These are phyloP conservation scores for Trichoderma aggressivum DNA, from an alignment of 2,329 filamentous ascomycete species.

Conservation along the genomic window DNA sequence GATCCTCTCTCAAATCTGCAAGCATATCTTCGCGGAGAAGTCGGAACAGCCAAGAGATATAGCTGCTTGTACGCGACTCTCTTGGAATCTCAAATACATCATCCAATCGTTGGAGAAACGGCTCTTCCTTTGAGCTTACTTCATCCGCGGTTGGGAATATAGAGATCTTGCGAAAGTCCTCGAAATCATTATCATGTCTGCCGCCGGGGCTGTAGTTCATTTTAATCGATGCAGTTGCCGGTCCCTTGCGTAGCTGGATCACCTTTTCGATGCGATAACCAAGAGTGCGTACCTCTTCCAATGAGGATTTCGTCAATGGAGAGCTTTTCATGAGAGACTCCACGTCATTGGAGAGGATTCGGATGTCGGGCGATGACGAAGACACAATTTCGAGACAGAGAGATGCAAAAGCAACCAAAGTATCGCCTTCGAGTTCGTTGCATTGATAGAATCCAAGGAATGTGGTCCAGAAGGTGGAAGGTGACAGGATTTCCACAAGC, in stretches of 20 bases:
- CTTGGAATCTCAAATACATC: conserved; percentile 43
- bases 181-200: conserved; percentile 70
- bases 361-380: neutral
- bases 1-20: conserved; percentile 59
- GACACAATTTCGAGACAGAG: conserved; percentile 21
- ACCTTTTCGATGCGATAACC: conserved; percentile 40
- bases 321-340: conserved; percentile 26
- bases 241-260: conserved; percentile 30
- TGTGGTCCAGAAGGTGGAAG: conserved; percentile 19
- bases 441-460: conserved; percentile 1
- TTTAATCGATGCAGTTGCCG: neutral
- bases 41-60: conserved; percentile 70
- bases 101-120: conserved; percentile 54
- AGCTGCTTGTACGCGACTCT: conserved; percentile 40
- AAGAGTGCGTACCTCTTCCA: conserved; percentile 25
- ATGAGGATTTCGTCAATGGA: conserved; percentile 27
- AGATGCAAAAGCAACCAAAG: conserved; percentile 20
- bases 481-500: conserved; percentile 15
- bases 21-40: conserved; percentile 70
- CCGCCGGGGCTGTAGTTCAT: conserved; percentile 50
- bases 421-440: neutral
- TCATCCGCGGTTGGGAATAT: conserved; percentile 67
- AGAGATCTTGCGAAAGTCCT: conserved; percentile 56
- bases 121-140: conserved; percentile 48
- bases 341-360: conserved; percentile 21